Conservation (phyloP, 2,329 filamentous ascomycete genomes). For the Colletotrichum simmondsii region DNA sequence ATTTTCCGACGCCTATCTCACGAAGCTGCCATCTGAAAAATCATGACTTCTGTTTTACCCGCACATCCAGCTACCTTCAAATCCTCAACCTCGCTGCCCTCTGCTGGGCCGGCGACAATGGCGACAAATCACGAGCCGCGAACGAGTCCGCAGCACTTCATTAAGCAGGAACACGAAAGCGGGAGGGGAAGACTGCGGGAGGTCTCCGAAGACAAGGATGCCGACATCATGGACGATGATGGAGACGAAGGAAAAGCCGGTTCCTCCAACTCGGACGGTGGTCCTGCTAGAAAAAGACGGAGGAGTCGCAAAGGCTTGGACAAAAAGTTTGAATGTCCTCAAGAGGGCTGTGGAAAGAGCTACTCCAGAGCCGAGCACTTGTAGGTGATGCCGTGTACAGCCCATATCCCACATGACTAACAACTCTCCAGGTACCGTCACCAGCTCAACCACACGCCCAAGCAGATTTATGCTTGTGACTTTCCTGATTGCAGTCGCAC, state of each 20-base stretch:
- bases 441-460: slow-evolving; percentile 94
- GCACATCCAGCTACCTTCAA: slow-evolving; percentile 52
- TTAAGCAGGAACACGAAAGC: slow-evolving; percentile 53
- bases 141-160: slow-evolving; percentile 46
- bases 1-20: slow-evolving; percentile 9
- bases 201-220: slow-evolving; percentile 54
- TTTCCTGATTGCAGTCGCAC: slow-evolving; percentile 90
- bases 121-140: slow-evolving; percentile 53
- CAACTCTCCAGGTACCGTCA: slow-evolving; percentile 74
- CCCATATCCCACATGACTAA: slow-evolving; percentile 37
- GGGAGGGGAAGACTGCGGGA: slow-evolving; percentile 54
- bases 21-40: slow-evolving; percentile 14
- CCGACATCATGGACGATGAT: slow-evolving; percentile 52
- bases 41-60: slow-evolving; percentile 56
- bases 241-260: slow-evolving; percentile 55
- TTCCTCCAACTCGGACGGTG: slow-evolving; percentile 65
- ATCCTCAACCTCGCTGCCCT: slow-evolving; percentile 50
- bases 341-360: slow-evolving; percentile 91
- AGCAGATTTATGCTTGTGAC: slow-evolving; percentile 94
- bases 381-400: slow-evolving; percentile 62
- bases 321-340: slow-evolving; percentile 85
- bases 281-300: slow-evolving; percentile 69
- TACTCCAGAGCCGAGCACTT: slow-evolving; percentile 97
- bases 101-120: slow-evolving; percentile 53
- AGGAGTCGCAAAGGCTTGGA: slow-evolving; percentile 82